Conservation (phyloP, 2,329 filamentous ascomycete species). For the Claviceps citrina region DNA sequence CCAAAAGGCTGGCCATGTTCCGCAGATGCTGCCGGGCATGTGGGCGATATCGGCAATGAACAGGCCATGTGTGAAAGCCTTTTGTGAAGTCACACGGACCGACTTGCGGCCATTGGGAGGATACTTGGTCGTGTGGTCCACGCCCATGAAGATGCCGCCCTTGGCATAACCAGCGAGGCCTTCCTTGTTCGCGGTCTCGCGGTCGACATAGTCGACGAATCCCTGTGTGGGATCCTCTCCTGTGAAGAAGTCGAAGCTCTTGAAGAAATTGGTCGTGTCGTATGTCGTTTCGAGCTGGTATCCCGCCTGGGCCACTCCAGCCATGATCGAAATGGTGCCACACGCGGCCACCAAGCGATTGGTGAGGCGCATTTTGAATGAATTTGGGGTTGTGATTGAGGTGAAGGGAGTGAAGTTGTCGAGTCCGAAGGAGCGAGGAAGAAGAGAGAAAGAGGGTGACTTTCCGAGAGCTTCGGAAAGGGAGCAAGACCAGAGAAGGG, state of each 20-base stretch:
- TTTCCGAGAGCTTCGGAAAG: too few relatives aligned
- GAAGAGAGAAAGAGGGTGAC: too few relatives aligned
- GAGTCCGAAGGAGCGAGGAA: too few relatives aligned
- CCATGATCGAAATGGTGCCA: slow-evolving; percentile 16
- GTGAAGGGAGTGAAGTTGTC: background rate
- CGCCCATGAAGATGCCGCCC: slow-evolving; percentile 50
- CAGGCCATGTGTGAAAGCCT: slow-evolving; percentile 51
- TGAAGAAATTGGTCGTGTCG: slow-evolving; percentile 40
- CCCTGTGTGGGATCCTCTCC: slow-evolving; percentile 55
- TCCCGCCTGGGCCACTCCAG: slow-evolving; percentile 13
- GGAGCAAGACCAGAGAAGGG: too few relatives aligned
- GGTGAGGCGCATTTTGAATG: slow-evolving; percentile 12
- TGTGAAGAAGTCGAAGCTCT: slow-evolving; percentile 39
- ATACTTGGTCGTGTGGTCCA: slow-evolving; percentile 44
- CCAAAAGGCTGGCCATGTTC: slow-evolving; percentile 64
- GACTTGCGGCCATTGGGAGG: slow-evolving; percentile 48
- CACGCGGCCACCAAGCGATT: slow-evolving; percentile 11
- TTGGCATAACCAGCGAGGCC: slow-evolving; percentile 43
- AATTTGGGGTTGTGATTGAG: too few relatives aligned
- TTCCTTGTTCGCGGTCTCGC: slow-evolving; percentile 37
- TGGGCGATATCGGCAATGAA: slow-evolving; percentile 60
- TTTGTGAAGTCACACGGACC: slow-evolving; percentile 52
- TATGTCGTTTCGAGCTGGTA: slow-evolving; percentile 35
- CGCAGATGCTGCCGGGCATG: slow-evolving; percentile 59
- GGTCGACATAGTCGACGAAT: slow-evolving; percentile 54